Percentiles rank a stretch among this genome's conserved stretches.
These are phyloP conservation scores for Xylaria bambusicola DNA, from an alignment of 495 filamentous ascomycete species.

Conservation along the genomic window DNA sequence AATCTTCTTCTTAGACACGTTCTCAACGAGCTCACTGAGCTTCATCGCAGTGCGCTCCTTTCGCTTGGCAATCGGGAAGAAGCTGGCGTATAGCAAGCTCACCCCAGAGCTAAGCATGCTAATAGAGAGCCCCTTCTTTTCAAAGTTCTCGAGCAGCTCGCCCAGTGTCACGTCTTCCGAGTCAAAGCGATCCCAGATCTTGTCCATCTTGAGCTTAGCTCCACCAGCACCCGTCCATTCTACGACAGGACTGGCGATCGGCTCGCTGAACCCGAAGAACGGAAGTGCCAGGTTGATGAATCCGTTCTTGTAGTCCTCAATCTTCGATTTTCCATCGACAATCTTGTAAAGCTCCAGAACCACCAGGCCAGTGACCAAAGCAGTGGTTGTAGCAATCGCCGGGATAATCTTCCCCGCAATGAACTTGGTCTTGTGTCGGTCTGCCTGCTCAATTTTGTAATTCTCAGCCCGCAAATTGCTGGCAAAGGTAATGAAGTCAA, in stretches of 20 bases:
- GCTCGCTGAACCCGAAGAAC: conserved; percentile 98
- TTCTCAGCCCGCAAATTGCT: conserved; percentile 97
- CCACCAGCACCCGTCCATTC: conserved; percentile 74
- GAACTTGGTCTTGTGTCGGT: conserved; percentile 97
- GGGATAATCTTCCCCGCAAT: conserved; percentile 99
- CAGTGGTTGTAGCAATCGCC: conserved; percentile 96
- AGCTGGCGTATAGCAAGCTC: conserved; percentile 92
- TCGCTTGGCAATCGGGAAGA: conserved; percentile 84
- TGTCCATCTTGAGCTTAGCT: conserved; percentile 79
- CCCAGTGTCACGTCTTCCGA: conserved; percentile 79
- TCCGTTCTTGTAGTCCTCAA: conserved; percentile 98
- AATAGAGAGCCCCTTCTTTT: conserved; percentile 75
- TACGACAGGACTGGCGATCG: conserved; percentile 88
- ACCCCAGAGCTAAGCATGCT: conserved; percentile 96
- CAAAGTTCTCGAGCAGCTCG: conserved; percentile 81
- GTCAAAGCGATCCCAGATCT: conserved; percentile 98
- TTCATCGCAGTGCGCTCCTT: conserved; percentile 66
- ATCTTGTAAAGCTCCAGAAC: conserved; percentile 95
- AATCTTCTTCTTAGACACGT: conserved; percentile 87
- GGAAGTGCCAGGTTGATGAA: conserved; percentile 96
- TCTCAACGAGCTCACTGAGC: conserved; percentile 84
- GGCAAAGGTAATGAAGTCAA: conserved; percentile 97
- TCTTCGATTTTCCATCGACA: conserved; percentile 88
- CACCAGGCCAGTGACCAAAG: conserved; percentile 91
- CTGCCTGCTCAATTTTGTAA: conserved; percentile 90